Conservation (phyloP, 441 rosid genomes). For the Viola pubescens region DNA sequence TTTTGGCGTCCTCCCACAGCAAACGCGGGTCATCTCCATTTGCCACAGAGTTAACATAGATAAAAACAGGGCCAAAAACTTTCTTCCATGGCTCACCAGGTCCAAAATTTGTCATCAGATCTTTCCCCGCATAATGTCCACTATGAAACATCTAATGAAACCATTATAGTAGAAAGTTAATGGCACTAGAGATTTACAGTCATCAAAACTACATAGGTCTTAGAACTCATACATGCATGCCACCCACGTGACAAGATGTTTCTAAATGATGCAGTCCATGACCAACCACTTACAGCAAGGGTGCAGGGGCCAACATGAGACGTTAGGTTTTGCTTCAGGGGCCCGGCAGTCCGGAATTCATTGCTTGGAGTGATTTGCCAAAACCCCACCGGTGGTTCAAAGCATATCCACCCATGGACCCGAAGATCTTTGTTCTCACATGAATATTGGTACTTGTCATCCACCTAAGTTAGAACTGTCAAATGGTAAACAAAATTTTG, state of each 20-base stretch:
- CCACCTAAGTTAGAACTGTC: conserved; percentile 37
- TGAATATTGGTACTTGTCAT: conserved; percentile 91
- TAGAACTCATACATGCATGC: neutral
- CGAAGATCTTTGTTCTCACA: conserved; percentile 60
- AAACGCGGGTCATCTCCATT: conserved; percentile 35
- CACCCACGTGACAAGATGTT: conserved; percentile 6
- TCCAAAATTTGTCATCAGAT: conserved; percentile 47
- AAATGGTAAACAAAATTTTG: too few species aligned
- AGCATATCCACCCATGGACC: conserved; percentile 89
- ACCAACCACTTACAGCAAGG: conserved; percentile 55
- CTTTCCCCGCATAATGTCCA: conserved; percentile 81
- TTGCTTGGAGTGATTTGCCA: conserved; percentile 94
- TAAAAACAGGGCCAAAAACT: conserved; percentile 79
- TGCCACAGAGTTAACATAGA: conserved; percentile 50
- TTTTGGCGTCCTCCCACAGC: conserved; percentile 84
- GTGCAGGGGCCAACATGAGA: conserved; percentile 92
- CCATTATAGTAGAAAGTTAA: conserved; percentile 11
- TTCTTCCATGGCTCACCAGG: conserved; percentile 86
- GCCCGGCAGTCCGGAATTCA: conserved; percentile 88
- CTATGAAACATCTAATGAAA: conserved; percentile 66
- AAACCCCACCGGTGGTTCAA: conserved; percentile 50
- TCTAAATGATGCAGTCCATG: conserved; percentile 6
- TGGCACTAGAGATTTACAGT: conserved; percentile 7
- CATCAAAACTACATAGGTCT: conserved; percentile 6
- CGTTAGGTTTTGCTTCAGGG: conserved; percentile 77